Percentiles rank a stretch among this genome's conserved stretches.
Conservation (phyloP, 163 green algal species). For the Smithsoniella earleae region DNA sequence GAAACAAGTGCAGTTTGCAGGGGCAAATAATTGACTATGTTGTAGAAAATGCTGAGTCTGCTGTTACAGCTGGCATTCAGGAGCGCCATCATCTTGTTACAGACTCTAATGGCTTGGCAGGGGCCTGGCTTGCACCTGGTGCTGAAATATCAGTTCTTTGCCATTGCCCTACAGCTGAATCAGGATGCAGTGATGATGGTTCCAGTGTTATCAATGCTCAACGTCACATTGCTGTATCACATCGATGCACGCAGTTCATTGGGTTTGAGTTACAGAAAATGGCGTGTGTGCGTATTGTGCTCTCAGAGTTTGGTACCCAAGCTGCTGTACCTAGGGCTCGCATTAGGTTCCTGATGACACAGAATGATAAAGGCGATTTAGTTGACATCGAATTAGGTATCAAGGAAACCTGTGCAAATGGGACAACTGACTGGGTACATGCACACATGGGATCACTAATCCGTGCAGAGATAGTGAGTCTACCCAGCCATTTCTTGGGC, state of each 20-base stretch:
- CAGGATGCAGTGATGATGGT: neutral
- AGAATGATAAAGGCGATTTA: neutral
- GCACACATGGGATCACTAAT: neutral
- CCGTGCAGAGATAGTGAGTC: neutral
- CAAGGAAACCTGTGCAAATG: neutral
- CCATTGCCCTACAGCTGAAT: neutral
- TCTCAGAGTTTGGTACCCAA: conserved; percentile 10
- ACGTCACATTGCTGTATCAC: neutral
- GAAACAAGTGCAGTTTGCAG: too few relatives aligned
- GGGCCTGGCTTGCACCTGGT: conserved; percentile 4
- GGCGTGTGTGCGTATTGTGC: neutral
- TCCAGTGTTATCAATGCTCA: neutral
- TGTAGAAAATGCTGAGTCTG: neutral
- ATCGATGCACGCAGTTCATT: neutral
- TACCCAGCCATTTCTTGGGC: neutral
- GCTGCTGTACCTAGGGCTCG: neutral
- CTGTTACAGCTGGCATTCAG: conserved; percentile 6
- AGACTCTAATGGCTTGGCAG: neutral
- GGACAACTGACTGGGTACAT: neutral
- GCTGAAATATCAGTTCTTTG: conserved; percentile 7
- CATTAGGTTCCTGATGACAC: conserved; percentile 4
- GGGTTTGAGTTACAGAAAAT: conserved; percentile 24
- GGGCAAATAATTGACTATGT: conserved; percentile 19
- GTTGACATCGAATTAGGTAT: neutral
- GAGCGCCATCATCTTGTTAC: conserved; percentile 3